phyloP scores from a whole-genome alignment of 371 early-diverging fungal genomes.

The Mucor irregularis region DNA sequence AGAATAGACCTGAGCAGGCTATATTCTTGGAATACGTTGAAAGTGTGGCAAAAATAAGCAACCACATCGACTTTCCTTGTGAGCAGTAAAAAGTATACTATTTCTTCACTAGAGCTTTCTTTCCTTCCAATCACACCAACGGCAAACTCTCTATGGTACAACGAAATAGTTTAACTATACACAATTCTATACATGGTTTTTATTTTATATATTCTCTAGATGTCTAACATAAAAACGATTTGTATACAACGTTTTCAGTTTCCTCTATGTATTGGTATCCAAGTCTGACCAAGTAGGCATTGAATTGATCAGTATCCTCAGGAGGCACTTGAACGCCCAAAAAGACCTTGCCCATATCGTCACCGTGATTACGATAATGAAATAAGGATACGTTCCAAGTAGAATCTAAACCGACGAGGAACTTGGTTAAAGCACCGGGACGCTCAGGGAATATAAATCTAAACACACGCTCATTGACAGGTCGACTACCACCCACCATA shows the following conservation, averaged over 20 bases:
- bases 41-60: too few relatives aligned
- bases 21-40: too few relatives aligned
- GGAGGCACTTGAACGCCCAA: slow-evolving; percentile 92
- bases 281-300: slow-evolving; percentile 68
- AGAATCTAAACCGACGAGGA: slow-evolving; percentile 73
- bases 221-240: slow-evolving; percentile 64
- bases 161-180: background rate
- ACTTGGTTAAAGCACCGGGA: slow-evolving; percentile 87
- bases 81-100: too few relatives aligned
- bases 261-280: slow-evolving; percentile 88
- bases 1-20: too few relatives aligned
- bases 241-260: slow-evolving; percentile 84
- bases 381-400: slow-evolving; percentile 93
- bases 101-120: too few relatives aligned
- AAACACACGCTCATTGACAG: slow-evolving; percentile 85
- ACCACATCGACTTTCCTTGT: too few relatives aligned
- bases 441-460: slow-evolving; percentile 96
- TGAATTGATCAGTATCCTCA: slow-evolving; percentile 59
- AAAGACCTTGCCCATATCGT: slow-evolving; percentile 89
- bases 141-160: background rate
- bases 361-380: slow-evolving; percentile 96
- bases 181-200: background rate
- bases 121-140: background rate
- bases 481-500: slow-evolving; percentile 81
- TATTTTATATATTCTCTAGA: background rate